Evolutionary conservation across 2,329 filamentous ascomycete genomes (phyloP).

Genomic region (Pochonia chlamydosporia): DNA sequence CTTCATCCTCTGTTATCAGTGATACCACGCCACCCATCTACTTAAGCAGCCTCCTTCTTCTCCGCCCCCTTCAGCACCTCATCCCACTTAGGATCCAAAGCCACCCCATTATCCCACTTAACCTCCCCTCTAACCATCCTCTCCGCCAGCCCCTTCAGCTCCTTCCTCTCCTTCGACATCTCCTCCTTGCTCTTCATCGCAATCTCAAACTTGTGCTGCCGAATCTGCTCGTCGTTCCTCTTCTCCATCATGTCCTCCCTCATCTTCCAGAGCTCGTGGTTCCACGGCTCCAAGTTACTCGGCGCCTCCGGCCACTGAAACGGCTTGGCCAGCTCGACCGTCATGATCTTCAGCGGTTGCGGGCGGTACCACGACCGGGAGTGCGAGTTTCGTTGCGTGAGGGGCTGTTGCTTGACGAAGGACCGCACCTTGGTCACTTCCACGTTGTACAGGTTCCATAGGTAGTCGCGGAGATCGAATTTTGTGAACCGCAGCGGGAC

Average conservation of each 20-base stretch:
- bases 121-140: conserved; percentile 54
- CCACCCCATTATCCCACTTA: conserved; percentile 50
- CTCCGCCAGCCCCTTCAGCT: conserved; percentile 58
- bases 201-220: conserved; percentile 26
- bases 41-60: conserved; percentile 14
- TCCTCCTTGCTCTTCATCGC: conserved; percentile 36
- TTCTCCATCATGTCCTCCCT: conserved; percentile 42
- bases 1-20: too few species aligned
- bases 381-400: conserved; percentile 44
- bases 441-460: conserved; percentile 79
- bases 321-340: conserved; percentile 77
- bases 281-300: conserved; percentile 57
- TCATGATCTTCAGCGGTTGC: conserved; percentile 82
- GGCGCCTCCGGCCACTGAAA: conserved; percentile 82
- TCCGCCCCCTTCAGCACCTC: conserved; percentile 18
- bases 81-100: conserved; percentile 43
- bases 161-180: conserved; percentile 33
- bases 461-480: conserved; percentile 92
- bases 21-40: not conserved
- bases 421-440: conserved; percentile 68
- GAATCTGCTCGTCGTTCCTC: conserved; percentile 28
- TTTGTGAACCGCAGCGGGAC: conserved; percentile 93
- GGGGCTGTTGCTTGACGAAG: conserved; percentile 60
- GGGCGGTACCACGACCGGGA: conserved; percentile 63
- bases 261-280: conserved; percentile 51